Base-by-base conservation (phyloP, 768 basidiomycete species). In the Trametes villosa region DNA sequence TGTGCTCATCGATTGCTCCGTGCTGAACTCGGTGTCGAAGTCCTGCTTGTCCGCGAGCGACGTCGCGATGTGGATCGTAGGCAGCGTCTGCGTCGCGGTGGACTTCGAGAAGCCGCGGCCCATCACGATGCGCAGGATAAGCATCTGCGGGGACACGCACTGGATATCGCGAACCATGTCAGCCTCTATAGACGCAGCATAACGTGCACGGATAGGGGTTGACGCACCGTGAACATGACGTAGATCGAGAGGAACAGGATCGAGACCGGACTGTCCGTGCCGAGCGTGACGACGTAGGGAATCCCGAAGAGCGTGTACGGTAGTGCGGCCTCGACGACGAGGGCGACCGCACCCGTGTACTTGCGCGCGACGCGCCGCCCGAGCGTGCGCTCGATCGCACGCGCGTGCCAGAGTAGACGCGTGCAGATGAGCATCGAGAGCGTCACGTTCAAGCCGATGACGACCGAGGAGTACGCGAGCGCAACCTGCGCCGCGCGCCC, bases 211-310 rank as follows among this genome's bases (percentile, higher is more conserved):
- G 22, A 8, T 13, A 4, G 20, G 18, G 26, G 33, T 12, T 24
- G 1, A 73, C 75, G 53, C 61, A 77, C 76, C n/a, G 72, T 71
- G 45, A 78, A 68, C 63, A 77, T 76, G 13, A 71, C 73, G 72
- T 76, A 77, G 26, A 78, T 67, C 48, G 75, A 74, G 24, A 75
- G 74, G 57, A 79, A 75, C 2, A 72, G 67, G 30, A 74, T 75
- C 3, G 73, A 68, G 8, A 70, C 71, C 9, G 65, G 67, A 44
- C 71, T 73, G 33, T 68, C 67, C 15, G 68, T 41, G 1, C 72
- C 74, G 57, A 74, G 75, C 1, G 75, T 69, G 36, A 76, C 69
- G 42, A 76, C 66, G 60, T 72, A 76, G 67, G 73, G 72, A 53
- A 77, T 69, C 0, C 75, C 76, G 45, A 73, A 64, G 8, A 73